phyloP scores from a whole-genome alignment of 2,329 filamentous ascomycete genomes.

The Fonsecaea pedrosoi region DNA sequence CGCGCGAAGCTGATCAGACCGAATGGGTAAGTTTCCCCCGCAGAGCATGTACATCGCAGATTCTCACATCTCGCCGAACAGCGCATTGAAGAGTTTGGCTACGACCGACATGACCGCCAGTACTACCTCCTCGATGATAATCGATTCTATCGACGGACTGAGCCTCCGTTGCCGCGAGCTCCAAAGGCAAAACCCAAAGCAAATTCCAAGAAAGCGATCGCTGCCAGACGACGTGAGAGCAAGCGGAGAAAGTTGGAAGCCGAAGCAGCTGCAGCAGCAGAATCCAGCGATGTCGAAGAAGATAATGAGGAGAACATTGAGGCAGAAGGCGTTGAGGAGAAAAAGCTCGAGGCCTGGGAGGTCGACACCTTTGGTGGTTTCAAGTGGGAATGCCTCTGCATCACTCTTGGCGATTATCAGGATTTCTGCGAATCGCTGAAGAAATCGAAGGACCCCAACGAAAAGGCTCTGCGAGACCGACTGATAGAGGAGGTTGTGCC shows the following conservation, averaged over 20 bases:
- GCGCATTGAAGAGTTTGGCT: slow-evolving; percentile 66
- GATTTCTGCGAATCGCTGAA: slow-evolving; percentile 73
- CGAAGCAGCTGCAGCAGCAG: slow-evolving; percentile 41
- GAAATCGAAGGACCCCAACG: slow-evolving; percentile 81
- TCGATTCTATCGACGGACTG: slow-evolving; percentile 85
- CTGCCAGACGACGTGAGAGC: slow-evolving; percentile 66
- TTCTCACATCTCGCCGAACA: slow-evolving; percentile 40
- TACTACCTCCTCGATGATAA: slow-evolving; percentile 96
- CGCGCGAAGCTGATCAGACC: slow-evolving; percentile 79
- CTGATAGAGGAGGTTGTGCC: slow-evolving; percentile 82
- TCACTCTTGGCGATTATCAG: slow-evolving; percentile 79
- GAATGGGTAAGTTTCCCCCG: slow-evolving; percentile 71
- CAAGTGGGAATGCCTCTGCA: slow-evolving; percentile 89
- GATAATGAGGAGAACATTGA: slow-evolving; percentile 54
- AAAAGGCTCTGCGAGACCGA: slow-evolving; percentile 75
- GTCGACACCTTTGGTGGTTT: slow-evolving; percentile 75
- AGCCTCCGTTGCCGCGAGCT: slow-evolving; percentile 66
- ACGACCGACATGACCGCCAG: slow-evolving; percentile 83
- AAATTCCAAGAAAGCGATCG: slow-evolving; percentile 70
- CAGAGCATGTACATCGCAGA: neutral
- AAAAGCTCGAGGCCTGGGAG: slow-evolving; percentile 45
- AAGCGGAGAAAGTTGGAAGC: slow-evolving; percentile 67
- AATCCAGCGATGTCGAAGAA: slow-evolving; percentile 45
- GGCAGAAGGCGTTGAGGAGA: slow-evolving; percentile 47
- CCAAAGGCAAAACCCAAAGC: slow-evolving; percentile 67